Evolutionary conservation across 2,329 filamentous ascomycete species (phyloP).

Genomic region (Rhexocercosporidium sp.): DNA sequence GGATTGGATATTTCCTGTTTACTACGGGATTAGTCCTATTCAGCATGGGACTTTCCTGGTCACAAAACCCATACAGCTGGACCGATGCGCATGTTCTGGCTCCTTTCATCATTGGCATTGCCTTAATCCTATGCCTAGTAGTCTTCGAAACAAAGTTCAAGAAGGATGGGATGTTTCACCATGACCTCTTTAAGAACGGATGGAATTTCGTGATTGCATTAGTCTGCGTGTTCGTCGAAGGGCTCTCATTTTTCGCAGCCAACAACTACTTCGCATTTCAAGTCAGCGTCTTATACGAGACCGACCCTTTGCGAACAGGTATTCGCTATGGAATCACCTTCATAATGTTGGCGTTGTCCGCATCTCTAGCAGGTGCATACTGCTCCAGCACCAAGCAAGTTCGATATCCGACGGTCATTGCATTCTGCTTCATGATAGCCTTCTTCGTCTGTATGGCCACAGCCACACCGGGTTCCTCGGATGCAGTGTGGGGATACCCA

Average conservation of each 20-base stretch:
- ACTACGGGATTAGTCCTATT: conserved; percentile 46
- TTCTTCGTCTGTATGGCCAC: conserved; percentile 42
- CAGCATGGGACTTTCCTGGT: conserved; percentile 47
- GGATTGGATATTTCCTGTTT: conserved; percentile 47
- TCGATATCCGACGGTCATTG: conserved; percentile 42
- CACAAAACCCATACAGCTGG: conserved; percentile 48
- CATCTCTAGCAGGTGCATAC: conserved; percentile 40
- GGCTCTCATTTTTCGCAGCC: conserved; percentile 48
- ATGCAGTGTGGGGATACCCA: conserved; percentile 45
- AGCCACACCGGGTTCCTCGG: conserved; percentile 33
- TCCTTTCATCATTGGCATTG: conserved; percentile 45
- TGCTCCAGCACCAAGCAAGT: conserved; percentile 42
- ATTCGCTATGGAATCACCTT: conserved; percentile 45
- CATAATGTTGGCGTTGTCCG: conserved; percentile 40
- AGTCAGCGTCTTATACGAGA: conserved; percentile 44
- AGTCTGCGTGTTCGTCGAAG: conserved; percentile 46
- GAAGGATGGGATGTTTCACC: conserved; percentile 49
- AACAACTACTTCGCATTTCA: conserved; percentile 51
- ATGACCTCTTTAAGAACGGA: conserved; percentile 45
- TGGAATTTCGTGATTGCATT: conserved; percentile 47
- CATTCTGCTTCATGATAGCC: conserved; percentile 41
- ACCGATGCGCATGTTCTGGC: conserved; percentile 44
- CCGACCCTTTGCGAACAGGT: conserved; percentile 43
- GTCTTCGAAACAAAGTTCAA: conserved; percentile 45
- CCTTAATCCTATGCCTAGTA: conserved; percentile 34